Evolutionary conservation across 129 eudicot genomes (phyloP).

Genomic region (Erigeron canadensis): DNA sequence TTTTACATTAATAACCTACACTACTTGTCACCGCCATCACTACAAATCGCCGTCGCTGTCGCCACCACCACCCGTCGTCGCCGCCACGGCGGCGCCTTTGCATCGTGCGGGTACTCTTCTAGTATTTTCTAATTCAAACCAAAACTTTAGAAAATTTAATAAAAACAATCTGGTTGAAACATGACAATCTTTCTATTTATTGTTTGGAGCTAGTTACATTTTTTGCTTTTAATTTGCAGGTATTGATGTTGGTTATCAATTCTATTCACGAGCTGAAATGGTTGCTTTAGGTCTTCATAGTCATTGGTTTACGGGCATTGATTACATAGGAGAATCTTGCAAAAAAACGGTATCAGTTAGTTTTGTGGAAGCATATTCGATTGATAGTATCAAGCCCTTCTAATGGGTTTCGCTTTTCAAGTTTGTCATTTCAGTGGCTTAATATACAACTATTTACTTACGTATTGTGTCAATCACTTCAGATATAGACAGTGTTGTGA

Average conservation of each 20-base stretch:
- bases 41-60: too few relatives aligned
- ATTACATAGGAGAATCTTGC: conserved; percentile 37
- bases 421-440: not conserved
- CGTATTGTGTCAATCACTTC: not conserved
- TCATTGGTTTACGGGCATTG: conserved; percentile 50
- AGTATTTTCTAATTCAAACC: too few relatives aligned
- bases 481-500: too few relatives aligned
- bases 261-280: conserved; percentile 59
- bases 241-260: conserved; percentile 46
- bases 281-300: conserved; percentile 52
- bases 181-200: too few relatives aligned
- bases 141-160: too few relatives aligned
- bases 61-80: too few relatives aligned
- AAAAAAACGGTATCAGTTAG: conserved; percentile 13
- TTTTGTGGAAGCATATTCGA: not conserved
- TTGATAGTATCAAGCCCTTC: not conserved
- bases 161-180: too few relatives aligned
- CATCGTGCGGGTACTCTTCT: too few relatives aligned
- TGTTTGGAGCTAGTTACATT: too few relatives aligned
- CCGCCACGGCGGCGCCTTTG: too few relatives aligned
- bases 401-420: not conserved
- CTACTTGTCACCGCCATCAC: too few relatives aligned
- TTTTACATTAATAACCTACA: too few relatives aligned
- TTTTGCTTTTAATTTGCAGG: conserved; percentile 15
- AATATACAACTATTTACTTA: not conserved